phyloP scores from a whole-genome alignment of 2,329 filamentous ascomycete species.

The Triangularia verruculosa region DNA sequence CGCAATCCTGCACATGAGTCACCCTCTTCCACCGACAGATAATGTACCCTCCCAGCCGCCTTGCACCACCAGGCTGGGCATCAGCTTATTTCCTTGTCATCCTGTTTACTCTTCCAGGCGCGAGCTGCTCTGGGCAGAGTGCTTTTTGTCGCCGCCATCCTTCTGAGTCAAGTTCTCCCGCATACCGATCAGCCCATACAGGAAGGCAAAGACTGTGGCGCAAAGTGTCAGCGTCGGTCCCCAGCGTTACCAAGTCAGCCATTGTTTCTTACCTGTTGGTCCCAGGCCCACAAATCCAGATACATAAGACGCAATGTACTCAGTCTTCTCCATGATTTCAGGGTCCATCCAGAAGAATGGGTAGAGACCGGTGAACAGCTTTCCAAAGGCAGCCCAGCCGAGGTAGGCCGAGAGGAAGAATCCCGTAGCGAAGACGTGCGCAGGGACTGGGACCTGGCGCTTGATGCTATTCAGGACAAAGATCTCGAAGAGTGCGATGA shows the following conservation, averaged over 20 bases:
- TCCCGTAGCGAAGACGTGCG: slow-evolving; percentile 43
- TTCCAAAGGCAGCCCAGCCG: slow-evolving; percentile 48
- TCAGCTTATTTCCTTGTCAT: neutral
- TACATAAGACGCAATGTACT: slow-evolving; percentile 44
- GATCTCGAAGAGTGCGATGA: slow-evolving; percentile 46
- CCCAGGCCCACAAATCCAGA: slow-evolving; percentile 44
- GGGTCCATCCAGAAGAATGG: slow-evolving; percentile 53
- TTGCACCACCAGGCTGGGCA: too few relatives aligned
- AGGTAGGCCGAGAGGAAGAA: slow-evolving; percentile 45
- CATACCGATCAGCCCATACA: slow-evolving; percentile 49
- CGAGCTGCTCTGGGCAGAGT: neutral
- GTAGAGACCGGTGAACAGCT: slow-evolving; percentile 43
- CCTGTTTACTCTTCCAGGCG: neutral
- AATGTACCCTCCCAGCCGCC: neutral
- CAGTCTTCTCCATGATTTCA: slow-evolving; percentile 40
- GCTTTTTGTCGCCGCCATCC: slow-evolving; percentile 22
- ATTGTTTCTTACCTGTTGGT: slow-evolving; percentile 41
- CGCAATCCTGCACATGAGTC: neutral
- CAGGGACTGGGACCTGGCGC: slow-evolving; percentile 43
- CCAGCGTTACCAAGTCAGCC: neutral
- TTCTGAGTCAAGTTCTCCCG: slow-evolving; percentile 39
- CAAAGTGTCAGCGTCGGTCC: neutral
- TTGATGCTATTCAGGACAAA: slow-evolving; percentile 53
- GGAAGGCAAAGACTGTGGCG: slow-evolving; percentile 42
- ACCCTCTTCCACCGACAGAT: neutral